These are phyloP conservation scores for Heliamphora pulchella DNA, from an alignment of 179 eudicot species.

Conservation along the genomic window DNA sequence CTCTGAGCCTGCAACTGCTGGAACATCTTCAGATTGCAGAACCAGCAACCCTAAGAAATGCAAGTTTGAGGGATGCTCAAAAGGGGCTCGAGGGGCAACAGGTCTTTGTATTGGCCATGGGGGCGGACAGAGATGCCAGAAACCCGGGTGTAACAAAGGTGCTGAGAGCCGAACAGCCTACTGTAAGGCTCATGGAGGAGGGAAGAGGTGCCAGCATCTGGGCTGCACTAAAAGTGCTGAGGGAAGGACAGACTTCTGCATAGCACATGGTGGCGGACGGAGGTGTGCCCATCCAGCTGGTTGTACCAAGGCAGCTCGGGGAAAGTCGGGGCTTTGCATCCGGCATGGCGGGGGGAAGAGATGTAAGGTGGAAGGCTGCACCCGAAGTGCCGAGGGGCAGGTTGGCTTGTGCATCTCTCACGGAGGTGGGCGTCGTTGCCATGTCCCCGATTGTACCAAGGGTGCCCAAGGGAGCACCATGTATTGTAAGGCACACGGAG, in stretches of 20 bases:
- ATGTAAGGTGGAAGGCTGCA: constrained; percentile 66
- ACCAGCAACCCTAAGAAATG: constrained; percentile 43
- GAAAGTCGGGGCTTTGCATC: constrained; percentile 71
- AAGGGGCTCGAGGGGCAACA: constrained; percentile 78
- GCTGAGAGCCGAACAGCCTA: constrained; percentile 78
- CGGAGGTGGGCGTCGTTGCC: constrained; percentile 82
- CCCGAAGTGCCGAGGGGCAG: constrained; percentile 77
- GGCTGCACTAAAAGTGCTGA: constrained; percentile 86
- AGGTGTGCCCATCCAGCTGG: constrained; percentile 54
- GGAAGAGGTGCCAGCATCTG: constrained; percentile 61
- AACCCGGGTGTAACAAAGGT: constrained; percentile 72
- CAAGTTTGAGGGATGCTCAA: constrained; percentile 53
- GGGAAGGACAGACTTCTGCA: constrained; percentile 70
- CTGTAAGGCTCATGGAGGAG: constrained; percentile 85
- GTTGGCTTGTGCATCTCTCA: constrained; percentile 78
- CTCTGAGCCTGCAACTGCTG: constrained; percentile 36
- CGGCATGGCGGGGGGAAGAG: constrained; percentile 85
- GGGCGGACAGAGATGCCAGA: constrained; percentile 85
- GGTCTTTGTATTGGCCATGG: constrained; percentile 85
- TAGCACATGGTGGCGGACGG: constrained; percentile 76
- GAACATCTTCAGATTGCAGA: constrained; percentile 36
- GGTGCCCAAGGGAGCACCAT: constrained; percentile 83
- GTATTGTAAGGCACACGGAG: constrained; percentile 77
- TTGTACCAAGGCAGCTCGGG: constrained; percentile 73
- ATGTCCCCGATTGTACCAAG: constrained; percentile 39